Base-by-base conservation (phyloP, 1,284 basidiomycete species). In the Ganoderma resinaceum region DNA sequence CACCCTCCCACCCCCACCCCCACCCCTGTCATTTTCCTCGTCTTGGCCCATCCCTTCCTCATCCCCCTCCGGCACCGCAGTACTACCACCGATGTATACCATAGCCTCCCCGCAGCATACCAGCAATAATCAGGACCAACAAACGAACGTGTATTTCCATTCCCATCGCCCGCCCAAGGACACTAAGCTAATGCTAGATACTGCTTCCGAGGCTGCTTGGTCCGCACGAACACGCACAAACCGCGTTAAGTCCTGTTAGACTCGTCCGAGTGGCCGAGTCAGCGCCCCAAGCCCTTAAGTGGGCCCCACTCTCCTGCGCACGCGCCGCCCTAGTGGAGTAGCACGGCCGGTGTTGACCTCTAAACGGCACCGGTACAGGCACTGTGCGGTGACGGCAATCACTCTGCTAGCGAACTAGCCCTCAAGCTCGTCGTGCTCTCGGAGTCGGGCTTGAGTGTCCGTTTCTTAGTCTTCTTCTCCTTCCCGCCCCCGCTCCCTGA, bases 401-500 rank as follows among this genome's bases (percentile, higher is more conserved):
- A 60, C 37, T 40, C 35, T 26, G 37, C 58, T 37, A 29, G 23
- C 58, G 58, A 40, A 26, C n/a, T 57, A 40, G 63, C 67, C 37
- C 37, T 38, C 11, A 38, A 12, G 37, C 37, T 38, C 37, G 37
- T 38, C 37, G 37, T 12, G 37, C 37, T 38, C 9, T 38, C 35
- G 35, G 5, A 9, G 62, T 70, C 72, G 49, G 65, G 53, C 62
- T 69, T 74, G 55, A 76, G 71, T 72, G 83, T 85, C 81, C 85
- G 84, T 85, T 89, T 91, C 82, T 91, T 91, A 79, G 87, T 90
- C 84, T 89, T 91, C 82, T 91, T 91, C 79, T 87, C 91, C 65
- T 42, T 20, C 82, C 81, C 62, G 85, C 84, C 18, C 60, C 81
- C 81, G n/a, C 67, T 42, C 18, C 82, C 81, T 62, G 85, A 83